phyloP scores from a whole-genome alignment of 176 grass and related monocot genomes.

The Melocanna baccifera region DNA sequence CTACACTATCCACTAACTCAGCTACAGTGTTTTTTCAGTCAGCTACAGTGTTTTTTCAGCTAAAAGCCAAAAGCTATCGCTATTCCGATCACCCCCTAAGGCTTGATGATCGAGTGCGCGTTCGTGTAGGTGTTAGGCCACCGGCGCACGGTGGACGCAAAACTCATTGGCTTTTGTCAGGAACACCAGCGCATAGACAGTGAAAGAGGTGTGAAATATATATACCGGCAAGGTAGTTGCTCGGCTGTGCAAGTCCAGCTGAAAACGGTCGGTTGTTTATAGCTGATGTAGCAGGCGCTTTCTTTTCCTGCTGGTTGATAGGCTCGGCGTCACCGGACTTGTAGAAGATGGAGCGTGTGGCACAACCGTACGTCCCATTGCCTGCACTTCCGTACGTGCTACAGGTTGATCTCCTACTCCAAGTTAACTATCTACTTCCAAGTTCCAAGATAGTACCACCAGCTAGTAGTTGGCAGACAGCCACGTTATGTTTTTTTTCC shows the following conservation, averaged over 20 bases:
- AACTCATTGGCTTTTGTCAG: neutral
- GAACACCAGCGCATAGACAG: neutral
- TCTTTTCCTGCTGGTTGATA: neutral
- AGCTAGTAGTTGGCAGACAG: neutral
- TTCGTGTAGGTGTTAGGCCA: conserved; percentile 6
- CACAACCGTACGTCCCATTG: neutral
- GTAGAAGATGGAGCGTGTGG: conserved; percentile 2
- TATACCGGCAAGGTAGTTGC: neutral
- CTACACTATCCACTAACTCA: too few species aligned
- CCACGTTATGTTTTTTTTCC: neutral
- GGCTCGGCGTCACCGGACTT: neutral
- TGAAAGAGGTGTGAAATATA: neutral
- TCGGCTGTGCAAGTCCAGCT: neutral
- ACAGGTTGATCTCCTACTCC: neutral
- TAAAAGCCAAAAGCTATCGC: too few species aligned
- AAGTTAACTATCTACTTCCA: neutral
- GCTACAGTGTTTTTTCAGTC: too few species aligned
- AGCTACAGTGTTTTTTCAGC: too few species aligned
- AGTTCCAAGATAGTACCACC: neutral
- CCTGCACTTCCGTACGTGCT: neutral
- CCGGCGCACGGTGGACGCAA: neutral
- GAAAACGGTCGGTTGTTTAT: neutral
- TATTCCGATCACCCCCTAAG: too few species aligned
- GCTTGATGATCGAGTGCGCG: neutral
- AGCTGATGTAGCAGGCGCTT: neutral